These are phyloP conservation scores for Suhomyces bokatorum DNA, from an alignment of 1,139 yeast genomes.

Conservation along the genomic window DNA sequence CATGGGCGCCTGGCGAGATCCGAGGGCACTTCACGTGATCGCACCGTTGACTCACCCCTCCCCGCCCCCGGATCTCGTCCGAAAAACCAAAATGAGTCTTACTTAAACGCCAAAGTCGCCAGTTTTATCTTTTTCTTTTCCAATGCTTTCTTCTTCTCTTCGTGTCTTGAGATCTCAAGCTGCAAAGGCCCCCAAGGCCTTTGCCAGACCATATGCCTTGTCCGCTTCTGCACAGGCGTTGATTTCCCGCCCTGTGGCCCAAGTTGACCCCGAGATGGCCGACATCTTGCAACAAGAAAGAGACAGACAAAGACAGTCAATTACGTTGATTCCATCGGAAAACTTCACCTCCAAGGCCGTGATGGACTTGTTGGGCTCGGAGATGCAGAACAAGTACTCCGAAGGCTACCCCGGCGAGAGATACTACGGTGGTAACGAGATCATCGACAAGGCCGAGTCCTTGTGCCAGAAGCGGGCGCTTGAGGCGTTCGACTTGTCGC, in stretches of 20 bases:
- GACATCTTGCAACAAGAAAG: slow-evolving; percentile 71
- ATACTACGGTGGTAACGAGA: slow-evolving; percentile 95
- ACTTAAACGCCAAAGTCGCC: neutral
- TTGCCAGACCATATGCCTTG: slow-evolving; percentile 44
- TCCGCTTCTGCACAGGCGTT: slow-evolving; percentile 51
- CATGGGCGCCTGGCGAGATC: neutral
- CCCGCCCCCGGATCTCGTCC: slow-evolving; percentile 3
- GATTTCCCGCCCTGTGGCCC: slow-evolving; percentile 62
- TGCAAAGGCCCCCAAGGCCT: slow-evolving; percentile 13
- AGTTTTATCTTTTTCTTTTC: neutral
- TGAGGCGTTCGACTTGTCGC: slow-evolving; percentile 73
- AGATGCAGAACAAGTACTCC: slow-evolving; percentile 97
- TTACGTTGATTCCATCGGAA: slow-evolving; percentile 91
- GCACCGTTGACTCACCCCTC: neutral
- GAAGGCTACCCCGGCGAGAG: slow-evolving; percentile 98
- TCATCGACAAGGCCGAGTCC: slow-evolving; percentile 85
- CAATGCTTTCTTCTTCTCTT: slow-evolving; percentile 24
- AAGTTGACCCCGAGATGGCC: slow-evolving; percentile 85
- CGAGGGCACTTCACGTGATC: neutral
- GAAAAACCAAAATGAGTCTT: slow-evolving; percentile 10
- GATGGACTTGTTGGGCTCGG: slow-evolving; percentile 90
- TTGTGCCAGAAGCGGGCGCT: slow-evolving; percentile 91
- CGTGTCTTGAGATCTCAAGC: slow-evolving; percentile 25
- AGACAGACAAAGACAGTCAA: slow-evolving; percentile 82
- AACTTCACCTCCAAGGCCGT: slow-evolving; percentile 94